A percentile compares a stretch with the other conserved stretches of the same genome.
Conservation (phyloP, 2,329 filamentous ascomycete genomes). For the Sporothrix sp. region DNA sequence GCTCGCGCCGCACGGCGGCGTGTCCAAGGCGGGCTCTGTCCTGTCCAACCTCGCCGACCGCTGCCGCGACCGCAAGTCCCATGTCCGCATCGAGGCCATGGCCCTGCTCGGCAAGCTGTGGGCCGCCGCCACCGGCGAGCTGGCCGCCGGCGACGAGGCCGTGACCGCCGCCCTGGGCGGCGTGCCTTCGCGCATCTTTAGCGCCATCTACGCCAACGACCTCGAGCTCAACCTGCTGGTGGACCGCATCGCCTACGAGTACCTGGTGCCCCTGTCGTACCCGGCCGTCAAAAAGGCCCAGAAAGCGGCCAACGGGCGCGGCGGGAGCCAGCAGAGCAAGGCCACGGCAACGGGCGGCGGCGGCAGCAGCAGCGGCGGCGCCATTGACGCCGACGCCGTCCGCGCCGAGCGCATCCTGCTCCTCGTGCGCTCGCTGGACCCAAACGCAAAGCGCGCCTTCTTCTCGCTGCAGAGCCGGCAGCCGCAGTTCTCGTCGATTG, state of each 20-base stretch:
- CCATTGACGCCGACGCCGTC: slow-evolving; percentile 62
- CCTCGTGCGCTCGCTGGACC: slow-evolving; percentile 67
- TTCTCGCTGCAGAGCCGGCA: slow-evolving; percentile 77
- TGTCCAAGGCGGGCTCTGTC: slow-evolving; percentile 67
- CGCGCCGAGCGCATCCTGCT: slow-evolving; percentile 77
- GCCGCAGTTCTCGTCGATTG: slow-evolving; percentile 59
- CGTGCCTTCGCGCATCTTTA: slow-evolving; percentile 77
- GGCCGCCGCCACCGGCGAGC: slow-evolving; percentile 85
- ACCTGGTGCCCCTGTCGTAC: slow-evolving; percentile 79
- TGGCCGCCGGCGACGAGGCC: slow-evolving; percentile 70
- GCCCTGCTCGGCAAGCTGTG: slow-evolving; percentile 75
- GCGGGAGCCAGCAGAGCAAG: slow-evolving; percentile 6
- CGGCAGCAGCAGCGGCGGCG: too few relatives aligned
- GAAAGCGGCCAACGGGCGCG: slow-evolving; percentile 48
- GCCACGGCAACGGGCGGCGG: slow-evolving; percentile 20
- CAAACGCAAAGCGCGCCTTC: slow-evolving; percentile 73
- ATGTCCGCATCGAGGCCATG: slow-evolving; percentile 80
- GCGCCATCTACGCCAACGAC: slow-evolving; percentile 85
- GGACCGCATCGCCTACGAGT: slow-evolving; percentile 77
- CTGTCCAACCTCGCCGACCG: slow-evolving; percentile 76
- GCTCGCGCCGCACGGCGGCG: slow-evolving; percentile 64
- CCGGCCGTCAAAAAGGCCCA: slow-evolving; percentile 56
- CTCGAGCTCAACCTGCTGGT: slow-evolving; percentile 74
- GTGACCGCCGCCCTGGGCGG: slow-evolving; percentile 66
- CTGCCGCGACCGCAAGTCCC: slow-evolving; percentile 73